Evolutionary conservation across 371 early-diverging fungal genomes (phyloP).

Genomic region (Apophysomyces sp.): DNA sequence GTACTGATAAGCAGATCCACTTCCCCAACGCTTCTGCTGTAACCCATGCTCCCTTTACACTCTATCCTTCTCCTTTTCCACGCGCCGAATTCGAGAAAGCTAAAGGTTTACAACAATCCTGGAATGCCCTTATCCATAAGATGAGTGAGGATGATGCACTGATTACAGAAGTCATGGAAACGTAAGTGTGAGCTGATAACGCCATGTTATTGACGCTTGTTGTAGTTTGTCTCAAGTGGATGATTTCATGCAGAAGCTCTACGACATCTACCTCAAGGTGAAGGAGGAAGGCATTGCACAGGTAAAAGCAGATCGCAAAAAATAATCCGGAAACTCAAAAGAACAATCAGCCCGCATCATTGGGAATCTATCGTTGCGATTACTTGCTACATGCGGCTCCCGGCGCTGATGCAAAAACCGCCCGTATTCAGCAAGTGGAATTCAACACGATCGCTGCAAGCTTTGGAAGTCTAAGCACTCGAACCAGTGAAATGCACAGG

Average conservation of each 20-base stretch:
- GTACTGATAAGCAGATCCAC: conserved; percentile 31
- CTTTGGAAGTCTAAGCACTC: conserved; percentile 82
- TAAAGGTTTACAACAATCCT: conserved; percentile 72
- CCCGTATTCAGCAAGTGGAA: conserved; percentile 90
- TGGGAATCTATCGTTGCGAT: conserved; percentile 93
- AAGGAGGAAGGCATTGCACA: conserved; percentile 62
- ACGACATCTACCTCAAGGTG: conserved; percentile 73
- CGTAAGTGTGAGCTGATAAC: conserved; percentile 35
- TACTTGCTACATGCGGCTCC: conserved; percentile 80
- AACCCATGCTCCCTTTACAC: conserved; percentile 84
- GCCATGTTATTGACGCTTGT: neutral
- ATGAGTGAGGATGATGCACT: conserved; percentile 79
- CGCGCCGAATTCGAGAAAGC: conserved; percentile 73
- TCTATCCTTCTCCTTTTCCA: conserved; percentile 90
- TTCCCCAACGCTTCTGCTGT: conserved; percentile 43
- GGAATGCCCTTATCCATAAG: conserved; percentile 81
- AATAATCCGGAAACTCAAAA: neutral
- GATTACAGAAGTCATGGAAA: conserved; percentile 70
- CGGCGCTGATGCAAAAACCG: conserved; percentile 33
- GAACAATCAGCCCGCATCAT: conserved; percentile 54
- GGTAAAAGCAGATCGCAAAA: conserved; percentile 30
- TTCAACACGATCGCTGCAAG: conserved; percentile 95
- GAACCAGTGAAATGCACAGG: conserved; percentile 80
- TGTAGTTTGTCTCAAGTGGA: conserved; percentile 78
- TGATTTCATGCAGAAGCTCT: conserved; percentile 78